Conservation (phyloP, 78 protist species). For the Protostelium mycophagum region DNA sequence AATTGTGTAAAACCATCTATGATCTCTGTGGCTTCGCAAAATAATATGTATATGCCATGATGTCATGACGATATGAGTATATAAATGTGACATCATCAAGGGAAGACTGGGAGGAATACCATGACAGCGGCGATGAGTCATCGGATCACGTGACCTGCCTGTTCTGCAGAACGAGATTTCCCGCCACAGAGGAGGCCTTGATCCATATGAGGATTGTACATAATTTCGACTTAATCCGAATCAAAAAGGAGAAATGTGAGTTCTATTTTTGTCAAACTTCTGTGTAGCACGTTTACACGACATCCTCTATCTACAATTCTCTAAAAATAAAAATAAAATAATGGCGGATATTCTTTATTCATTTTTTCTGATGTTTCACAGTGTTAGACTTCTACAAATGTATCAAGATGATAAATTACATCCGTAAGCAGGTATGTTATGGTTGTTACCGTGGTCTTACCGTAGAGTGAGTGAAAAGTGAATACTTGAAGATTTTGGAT, state of each 20-base stretch:
- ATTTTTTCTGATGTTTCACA: background rate
- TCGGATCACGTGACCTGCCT: background rate
- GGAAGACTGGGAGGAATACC: background rate
- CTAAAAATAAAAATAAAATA: no score
- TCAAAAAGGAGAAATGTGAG: background rate
- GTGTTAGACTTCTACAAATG: slow-evolving; percentile 40
- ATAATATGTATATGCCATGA: background rate
- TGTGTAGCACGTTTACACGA: no score
- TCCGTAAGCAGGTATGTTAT: slow-evolving; percentile 24
- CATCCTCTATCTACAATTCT: no score
- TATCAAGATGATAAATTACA: slow-evolving; percentile 30
- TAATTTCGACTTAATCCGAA: background rate
- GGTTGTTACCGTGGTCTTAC: no score
- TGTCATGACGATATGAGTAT: no score
- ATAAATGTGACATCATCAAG: background rate
- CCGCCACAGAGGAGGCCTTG: background rate
- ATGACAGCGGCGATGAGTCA: no score
- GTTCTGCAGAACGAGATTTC: background rate
- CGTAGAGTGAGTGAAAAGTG: no score
- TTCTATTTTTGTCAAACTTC: no score
- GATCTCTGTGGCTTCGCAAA: background rate
- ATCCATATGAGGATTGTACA: background rate
- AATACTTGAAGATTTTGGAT: no score
- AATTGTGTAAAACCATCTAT: slow-evolving; percentile 3
- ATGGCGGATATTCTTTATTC: background rate